phyloP scores from a whole-genome alignment of 208 protist species.

The Blastocrithidia nonstop region DNA sequence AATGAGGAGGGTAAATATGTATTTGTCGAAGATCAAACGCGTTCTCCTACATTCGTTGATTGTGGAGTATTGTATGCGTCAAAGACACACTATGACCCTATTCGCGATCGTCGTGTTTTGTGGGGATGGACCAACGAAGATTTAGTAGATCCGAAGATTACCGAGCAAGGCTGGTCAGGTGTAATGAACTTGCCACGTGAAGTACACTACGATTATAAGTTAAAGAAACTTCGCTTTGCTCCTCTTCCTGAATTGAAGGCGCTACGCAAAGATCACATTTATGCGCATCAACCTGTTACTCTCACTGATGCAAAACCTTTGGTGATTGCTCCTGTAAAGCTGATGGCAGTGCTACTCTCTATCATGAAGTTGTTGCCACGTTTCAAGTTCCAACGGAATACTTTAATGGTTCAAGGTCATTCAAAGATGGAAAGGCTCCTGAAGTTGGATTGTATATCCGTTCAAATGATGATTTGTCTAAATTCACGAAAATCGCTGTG shows the following conservation, averaged over 20 bases:
- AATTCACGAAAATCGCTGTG: conserved; percentile 14
- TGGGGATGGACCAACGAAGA: conserved; percentile 34
- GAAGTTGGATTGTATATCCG: conserved; percentile 21
- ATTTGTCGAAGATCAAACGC: conserved; percentile 12
- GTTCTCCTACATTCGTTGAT: conserved; percentile 24
- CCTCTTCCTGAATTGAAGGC: conserved; percentile 17
- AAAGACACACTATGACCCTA: conserved; percentile 31
- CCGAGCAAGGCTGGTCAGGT: conserved; percentile 22
- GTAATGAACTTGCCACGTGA: conserved; percentile 24
- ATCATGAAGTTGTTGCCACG: conserved; percentile 22
- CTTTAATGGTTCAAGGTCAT: conserved; percentile 9
- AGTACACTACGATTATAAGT: conserved; percentile 20
- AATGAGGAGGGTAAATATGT: conserved; percentile 10
- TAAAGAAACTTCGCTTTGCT: conserved; percentile 18
- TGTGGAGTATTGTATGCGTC: conserved; percentile 25
- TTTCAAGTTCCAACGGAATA: conserved; percentile 11
- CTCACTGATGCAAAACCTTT: conserved; percentile 1
- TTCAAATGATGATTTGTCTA: conserved; percentile 5
- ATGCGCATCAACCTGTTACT: neutral
- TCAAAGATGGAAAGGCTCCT: conserved; percentile 8
- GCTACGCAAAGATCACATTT: conserved; percentile 10
- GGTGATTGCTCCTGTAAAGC: conserved; percentile 4
- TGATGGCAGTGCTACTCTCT: conserved; percentile 10
- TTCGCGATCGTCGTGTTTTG: conserved; percentile 23
- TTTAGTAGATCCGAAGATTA: conserved; percentile 13